These are phyloP conservation scores for Amphichorda felina DNA, from an alignment of 2,329 filamentous ascomycete species.

Conservation along the genomic window DNA sequence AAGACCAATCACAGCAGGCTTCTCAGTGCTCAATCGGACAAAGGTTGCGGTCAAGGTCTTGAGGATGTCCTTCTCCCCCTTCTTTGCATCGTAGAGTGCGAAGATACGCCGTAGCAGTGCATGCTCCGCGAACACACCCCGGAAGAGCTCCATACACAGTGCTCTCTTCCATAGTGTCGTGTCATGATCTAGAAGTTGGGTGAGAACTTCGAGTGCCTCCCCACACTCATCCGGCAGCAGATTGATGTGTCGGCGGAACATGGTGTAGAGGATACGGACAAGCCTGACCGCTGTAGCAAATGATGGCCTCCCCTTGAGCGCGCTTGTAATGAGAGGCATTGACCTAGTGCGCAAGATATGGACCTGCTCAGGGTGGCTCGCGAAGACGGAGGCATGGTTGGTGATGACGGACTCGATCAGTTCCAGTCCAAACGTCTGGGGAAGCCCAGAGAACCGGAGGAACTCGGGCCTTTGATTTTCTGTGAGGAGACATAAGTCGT, in stretches of 20 bases:
- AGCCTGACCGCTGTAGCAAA: slow-evolving; percentile 78
- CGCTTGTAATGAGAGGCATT: slow-evolving; percentile 72
- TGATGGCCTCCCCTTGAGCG: slow-evolving; percentile 63
- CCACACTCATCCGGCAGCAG: slow-evolving; percentile 71
- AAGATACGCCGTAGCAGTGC: slow-evolving; percentile 70
- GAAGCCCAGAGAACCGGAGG: slow-evolving; percentile 64
- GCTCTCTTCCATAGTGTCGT: slow-evolving; percentile 75
- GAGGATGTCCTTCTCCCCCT: slow-evolving; percentile 64
- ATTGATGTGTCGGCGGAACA: slow-evolving; percentile 66
- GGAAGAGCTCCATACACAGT: slow-evolving; percentile 83
- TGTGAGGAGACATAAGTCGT: slow-evolving; percentile 79
- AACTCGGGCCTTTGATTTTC: slow-evolving; percentile 78
- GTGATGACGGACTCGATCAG: slow-evolving; percentile 83
- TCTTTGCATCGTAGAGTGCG: slow-evolving; percentile 61
- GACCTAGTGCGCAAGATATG: slow-evolving; percentile 65
- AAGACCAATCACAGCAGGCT: slow-evolving; percentile 77
- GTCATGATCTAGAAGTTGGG: slow-evolving; percentile 81
- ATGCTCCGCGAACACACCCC: slow-evolving; percentile 74
- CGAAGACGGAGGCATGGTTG: slow-evolving; percentile 73
- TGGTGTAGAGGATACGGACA: slow-evolving; percentile 69
- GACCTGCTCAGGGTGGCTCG: slow-evolving; percentile 66
- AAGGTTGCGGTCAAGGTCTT: slow-evolving; percentile 77
- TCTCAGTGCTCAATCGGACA: slow-evolving; percentile 87
- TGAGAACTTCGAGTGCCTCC: slow-evolving; percentile 69
- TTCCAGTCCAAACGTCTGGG: slow-evolving; percentile 77